A percentile compares a stretch with the other conserved stretches of the same genome.
Evolutionary conservation across 257 asterid genomes (phyloP).

Genomic region (Penstemon barbatus): DNA sequence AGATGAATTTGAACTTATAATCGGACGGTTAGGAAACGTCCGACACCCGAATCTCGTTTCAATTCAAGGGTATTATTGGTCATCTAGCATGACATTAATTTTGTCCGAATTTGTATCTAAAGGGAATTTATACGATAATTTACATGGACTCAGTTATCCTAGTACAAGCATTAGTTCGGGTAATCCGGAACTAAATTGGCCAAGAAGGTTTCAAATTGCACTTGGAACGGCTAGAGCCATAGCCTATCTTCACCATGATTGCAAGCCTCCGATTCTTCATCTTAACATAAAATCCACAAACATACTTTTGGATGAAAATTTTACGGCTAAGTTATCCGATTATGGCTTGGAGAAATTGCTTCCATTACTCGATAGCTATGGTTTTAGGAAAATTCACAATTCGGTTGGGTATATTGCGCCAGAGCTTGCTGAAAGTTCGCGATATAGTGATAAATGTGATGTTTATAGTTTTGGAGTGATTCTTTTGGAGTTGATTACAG

Average conservation of each 20-base stretch:
- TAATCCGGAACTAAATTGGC: constrained; percentile 71
- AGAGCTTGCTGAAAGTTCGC: constrained; percentile 74
- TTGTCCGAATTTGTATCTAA: constrained; percentile 62
- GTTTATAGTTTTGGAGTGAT: constrained; percentile 83
- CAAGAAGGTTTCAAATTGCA: constrained; percentile 74
- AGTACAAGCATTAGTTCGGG: constrained; percentile 70
- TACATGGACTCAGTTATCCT: constrained; percentile 65
- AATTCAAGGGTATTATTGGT: constrained; percentile 89
- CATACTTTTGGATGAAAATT: constrained; percentile 63
- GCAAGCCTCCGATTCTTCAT: constrained; percentile 83
- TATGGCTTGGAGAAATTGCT: constrained; percentile 75
- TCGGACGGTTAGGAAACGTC: constrained; percentile 70
- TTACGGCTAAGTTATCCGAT: constrained; percentile 61
- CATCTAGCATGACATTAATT: constrained; percentile 77
- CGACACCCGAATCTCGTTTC: constrained; percentile 71
- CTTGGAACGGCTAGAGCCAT: constrained; percentile 76
- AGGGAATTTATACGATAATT: constrained; percentile 76
- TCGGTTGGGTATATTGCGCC: constrained; percentile 95
- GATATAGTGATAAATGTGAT: constrained; percentile 72
- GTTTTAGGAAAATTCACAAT: constrained; percentile 64
- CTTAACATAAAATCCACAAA: constrained; percentile 80
- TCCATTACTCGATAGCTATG: constrained; percentile 53
- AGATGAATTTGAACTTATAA: constrained; percentile 86
- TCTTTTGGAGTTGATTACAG: constrained; percentile 76
- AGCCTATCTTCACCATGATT: constrained; percentile 91